Evolutionary conservation across 192 early-diverging fungal species (phyloP), one percentile per base, ranked within the genome.

Genomic region (Powellomyces hirtus): DNA sequence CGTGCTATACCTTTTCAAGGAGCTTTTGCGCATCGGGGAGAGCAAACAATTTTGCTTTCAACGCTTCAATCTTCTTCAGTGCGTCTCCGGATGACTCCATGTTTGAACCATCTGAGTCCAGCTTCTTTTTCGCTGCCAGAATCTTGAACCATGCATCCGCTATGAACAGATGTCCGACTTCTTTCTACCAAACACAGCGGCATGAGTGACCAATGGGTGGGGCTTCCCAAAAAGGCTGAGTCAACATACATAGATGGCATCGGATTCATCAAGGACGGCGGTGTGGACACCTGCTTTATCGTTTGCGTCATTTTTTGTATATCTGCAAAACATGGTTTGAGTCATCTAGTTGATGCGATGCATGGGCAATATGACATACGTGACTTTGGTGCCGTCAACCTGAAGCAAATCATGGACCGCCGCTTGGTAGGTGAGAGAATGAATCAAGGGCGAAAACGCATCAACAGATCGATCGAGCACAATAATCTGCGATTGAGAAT

Each of bases 361-460:
- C n/a, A n/a, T n/a, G n/a, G n/a, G n/a, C n/a, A n/a, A 30, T 30
- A 34, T 49, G 46, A 38, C 60, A 51, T 86, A 90, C 13, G 74
- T 71, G 65, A 86, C 89, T 44, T 83, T 90, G 11, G 57, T 75
- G 29, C 89, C 82, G 45, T 89, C 86, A 18, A 90, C 75, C 11
- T 73, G 67, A 14, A 98, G 64, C 50, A 98, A 71, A 72, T 98
- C 95, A 46, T 91, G 85, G 24, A 88, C 86, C 88, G 94, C 94
- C 1, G 95, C 92, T 62, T 84, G 81, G 34, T 83, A 83, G n/a
- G 75, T 72, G 18, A 83, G 68, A 16, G 71, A 45, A 42, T 84
- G 81, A 11, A 84, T 18, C 27, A 81, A 40, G 2, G 81, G 70
- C 2, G 68, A 59, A n/a, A 68, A 36, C 29, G 38, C 27, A 63